Evolutionary conservation across 2,329 filamentous ascomycete species (phyloP).

Genomic region (Microdochium paspali): DNA sequence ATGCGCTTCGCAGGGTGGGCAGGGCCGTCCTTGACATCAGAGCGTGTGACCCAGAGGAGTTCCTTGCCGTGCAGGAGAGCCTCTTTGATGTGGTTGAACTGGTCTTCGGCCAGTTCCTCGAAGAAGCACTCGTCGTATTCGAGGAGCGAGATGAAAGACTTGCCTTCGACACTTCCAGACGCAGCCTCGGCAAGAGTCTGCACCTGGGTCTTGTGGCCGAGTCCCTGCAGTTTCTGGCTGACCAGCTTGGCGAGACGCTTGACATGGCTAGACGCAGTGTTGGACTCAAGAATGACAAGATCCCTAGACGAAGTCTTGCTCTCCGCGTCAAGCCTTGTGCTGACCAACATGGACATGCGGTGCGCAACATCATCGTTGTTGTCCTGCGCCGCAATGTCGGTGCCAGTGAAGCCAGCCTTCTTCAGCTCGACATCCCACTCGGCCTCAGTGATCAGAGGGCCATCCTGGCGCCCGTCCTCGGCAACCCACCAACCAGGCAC

Average conservation of each 20-base stretch:
- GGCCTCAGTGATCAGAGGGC: constrained; percentile 1
- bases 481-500: constrained; percentile 1
- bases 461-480: neutral
- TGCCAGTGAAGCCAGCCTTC: neutral
- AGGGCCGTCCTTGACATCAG: neutral
- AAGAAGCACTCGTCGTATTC: neutral
- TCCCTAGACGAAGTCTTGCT: neutral
- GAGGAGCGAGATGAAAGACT: neutral
- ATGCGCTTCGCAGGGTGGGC: neutral
- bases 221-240: neutral
- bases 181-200: neutral
- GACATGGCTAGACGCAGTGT: neutral
- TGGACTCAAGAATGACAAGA: neutral
- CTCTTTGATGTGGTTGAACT: neutral
- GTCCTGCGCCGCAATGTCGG: neutral
- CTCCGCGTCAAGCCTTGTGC: neutral
- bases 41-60: neutral
- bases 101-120: neutral
- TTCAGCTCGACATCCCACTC: neutral
- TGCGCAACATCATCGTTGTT: neutral
- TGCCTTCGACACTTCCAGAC: neutral
- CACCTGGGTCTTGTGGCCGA: neutral
- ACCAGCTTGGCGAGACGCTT: neutral
- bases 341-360: neutral
- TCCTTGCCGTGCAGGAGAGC: neutral